phyloP scores from a whole-genome alignment of 1,284 basidiomycete genomes.

The Ustilago cynodontis region DNA sequence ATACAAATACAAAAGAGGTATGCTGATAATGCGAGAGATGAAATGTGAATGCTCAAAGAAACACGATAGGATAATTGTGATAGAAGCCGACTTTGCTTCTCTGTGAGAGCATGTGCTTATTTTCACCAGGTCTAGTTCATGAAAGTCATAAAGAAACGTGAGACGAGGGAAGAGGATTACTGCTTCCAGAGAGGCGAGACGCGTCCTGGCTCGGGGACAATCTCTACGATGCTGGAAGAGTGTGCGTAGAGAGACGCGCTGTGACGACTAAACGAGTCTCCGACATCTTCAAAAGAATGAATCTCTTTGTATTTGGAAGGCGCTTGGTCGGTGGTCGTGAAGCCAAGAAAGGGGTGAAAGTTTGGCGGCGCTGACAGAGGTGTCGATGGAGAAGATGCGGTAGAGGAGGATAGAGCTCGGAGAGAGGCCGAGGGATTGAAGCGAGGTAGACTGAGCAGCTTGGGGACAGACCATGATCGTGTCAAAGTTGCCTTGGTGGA shows the following conservation, averaged over 20 bases:
- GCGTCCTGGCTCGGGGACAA: constrained; percentile 1
- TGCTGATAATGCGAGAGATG: constrained; percentile 13
- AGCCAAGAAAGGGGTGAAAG: constrained; percentile 29
- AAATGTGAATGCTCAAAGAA: constrained; percentile 5
- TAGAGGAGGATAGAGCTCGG: constrained; percentile 26
- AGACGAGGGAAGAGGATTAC: constrained; percentile 2
- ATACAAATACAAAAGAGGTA: constrained; percentile 30
- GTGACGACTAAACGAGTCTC: constrained; percentile 14
- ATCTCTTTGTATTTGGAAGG: constrained; percentile 17
- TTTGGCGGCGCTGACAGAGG: constrained; percentile 15
- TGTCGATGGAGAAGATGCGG: constrained; percentile 31
- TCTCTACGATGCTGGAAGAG: constrained; percentile 6
- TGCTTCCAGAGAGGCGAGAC: constrained; percentile 45
- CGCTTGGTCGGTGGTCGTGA: constrained; percentile 16
- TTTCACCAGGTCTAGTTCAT: background rate
- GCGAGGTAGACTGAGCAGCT: constrained; percentile 39
- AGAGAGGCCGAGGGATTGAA: constrained; percentile 35
- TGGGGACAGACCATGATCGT: constrained; percentile 39
- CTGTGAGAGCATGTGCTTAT: too few relatives aligned
- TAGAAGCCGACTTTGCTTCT: background rate
- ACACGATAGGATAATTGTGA: background rate
- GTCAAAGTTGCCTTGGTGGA: constrained; percentile 15
- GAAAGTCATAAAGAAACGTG: constrained; percentile 5
- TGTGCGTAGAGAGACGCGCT: constrained; percentile 8
- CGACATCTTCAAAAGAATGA: constrained; percentile 34